Conservation (phyloP, 192 early-diverging fungal species). For the Coemansia sp. region DNA sequence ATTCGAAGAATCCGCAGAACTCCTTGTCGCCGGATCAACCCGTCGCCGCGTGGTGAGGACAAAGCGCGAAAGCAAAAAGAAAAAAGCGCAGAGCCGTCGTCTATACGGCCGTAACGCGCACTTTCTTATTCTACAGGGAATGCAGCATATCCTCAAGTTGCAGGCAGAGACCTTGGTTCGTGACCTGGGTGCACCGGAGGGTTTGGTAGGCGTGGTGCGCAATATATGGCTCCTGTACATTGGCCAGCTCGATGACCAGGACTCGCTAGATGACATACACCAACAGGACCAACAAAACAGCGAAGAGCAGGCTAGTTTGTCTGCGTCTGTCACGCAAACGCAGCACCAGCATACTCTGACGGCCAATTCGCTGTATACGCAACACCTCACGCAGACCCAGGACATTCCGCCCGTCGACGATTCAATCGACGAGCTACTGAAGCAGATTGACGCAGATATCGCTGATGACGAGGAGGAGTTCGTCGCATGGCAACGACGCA, state of each 20-base stretch:
- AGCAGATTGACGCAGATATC: slow-evolving; percentile 44
- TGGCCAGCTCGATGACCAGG: slow-evolving; percentile 21
- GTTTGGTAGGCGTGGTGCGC: slow-evolving; percentile 18
- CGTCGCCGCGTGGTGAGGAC: slow-evolving; percentile 18
- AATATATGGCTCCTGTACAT: slow-evolving; percentile 48
- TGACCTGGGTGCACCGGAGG: slow-evolving; percentile 27
- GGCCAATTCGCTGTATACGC: slow-evolving; percentile 14
- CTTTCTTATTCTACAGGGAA: slow-evolving; percentile 31
- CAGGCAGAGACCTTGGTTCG: slow-evolving; percentile 30
- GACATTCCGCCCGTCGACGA: slow-evolving; percentile 12
- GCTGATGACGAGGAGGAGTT: slow-evolving; percentile 41
- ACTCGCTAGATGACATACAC: neutral
- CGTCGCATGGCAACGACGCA: slow-evolving; percentile 21
- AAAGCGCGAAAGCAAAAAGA: slow-evolving; percentile 16
- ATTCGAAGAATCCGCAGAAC: slow-evolving; percentile 32
- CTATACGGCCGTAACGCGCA: slow-evolving; percentile 31
- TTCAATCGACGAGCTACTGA: slow-evolving; percentile 37
- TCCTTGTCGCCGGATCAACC: slow-evolving; percentile 25
- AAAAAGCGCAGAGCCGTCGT: slow-evolving; percentile 8
- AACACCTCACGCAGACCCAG: slow-evolving; percentile 18
- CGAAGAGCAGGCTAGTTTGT: neutral
- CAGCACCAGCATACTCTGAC: neutral
- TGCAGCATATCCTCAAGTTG: slow-evolving; percentile 36
- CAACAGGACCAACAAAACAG: neutral
- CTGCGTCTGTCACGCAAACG: neutral